These are phyloP conservation scores for Ustilago lituana DNA, from an alignment of 1,284 basidiomycete species.

Conservation along the genomic window DNA sequence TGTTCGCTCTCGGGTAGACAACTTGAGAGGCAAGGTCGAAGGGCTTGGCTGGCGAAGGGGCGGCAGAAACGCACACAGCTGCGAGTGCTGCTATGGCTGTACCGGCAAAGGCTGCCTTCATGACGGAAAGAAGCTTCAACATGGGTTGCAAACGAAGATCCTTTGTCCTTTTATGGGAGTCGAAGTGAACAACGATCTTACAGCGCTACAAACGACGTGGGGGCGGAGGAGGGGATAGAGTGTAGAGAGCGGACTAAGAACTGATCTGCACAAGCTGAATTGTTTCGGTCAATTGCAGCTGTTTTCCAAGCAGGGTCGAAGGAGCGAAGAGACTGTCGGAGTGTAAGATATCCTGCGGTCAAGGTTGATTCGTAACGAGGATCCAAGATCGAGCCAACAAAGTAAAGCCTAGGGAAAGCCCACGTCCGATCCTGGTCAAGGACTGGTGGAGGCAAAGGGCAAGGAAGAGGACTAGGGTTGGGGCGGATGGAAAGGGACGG, in stretches of 20 bases:
- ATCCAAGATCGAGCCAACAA: not conserved
- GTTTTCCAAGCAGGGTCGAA: not conserved
- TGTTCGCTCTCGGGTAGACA: constrained; percentile 23
- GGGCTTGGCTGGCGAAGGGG: constrained; percentile 25
- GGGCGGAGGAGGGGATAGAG: too few relatives aligned
- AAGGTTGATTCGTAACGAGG: constrained; percentile 3
- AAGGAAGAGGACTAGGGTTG: not conserved
- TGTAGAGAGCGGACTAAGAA: constrained; percentile 1
- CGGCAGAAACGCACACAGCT: constrained; percentile 21
- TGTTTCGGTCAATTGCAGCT: not conserved
- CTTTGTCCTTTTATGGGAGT: not conserved
- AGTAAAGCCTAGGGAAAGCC: not conserved
- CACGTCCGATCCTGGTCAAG: not conserved
- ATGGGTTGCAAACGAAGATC: not conserved
- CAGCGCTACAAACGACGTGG: too few relatives aligned
- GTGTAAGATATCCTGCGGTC: constrained; percentile 8
- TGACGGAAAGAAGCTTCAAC: not conserved
- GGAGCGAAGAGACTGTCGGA: constrained; percentile 10
- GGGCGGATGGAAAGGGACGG: not conserved
- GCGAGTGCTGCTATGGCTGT: constrained; percentile 21
- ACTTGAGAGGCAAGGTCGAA: constrained; percentile 19
- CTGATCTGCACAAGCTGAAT: constrained; percentile 5
- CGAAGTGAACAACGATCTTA: not conserved
- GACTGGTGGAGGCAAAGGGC: too few relatives aligned
- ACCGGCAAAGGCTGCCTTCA: constrained; percentile 27